Percentiles rank a stretch among this genome's conserved stretches.
These are phyloP conservation scores for Maudiozyma barnettii DNA, from an alignment of 805 yeast genomes.

Conservation along the genomic window DNA sequence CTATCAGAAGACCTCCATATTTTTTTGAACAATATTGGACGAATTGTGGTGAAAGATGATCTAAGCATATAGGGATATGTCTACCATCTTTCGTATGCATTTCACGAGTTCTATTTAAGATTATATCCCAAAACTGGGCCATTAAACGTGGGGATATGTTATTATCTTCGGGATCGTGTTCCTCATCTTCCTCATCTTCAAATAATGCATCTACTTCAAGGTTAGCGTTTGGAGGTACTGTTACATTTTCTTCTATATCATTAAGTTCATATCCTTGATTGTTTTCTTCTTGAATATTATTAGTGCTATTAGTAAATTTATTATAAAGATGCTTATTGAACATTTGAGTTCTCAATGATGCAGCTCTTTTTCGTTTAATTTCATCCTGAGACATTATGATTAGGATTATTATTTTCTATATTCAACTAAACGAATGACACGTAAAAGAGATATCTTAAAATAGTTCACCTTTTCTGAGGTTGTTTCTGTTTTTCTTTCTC, in stretches of 20 bases:
- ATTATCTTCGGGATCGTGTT: neutral
- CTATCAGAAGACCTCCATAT: slow-evolving; percentile 36
- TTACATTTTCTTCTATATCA: neutral
- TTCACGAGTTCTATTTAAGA: slow-evolving; percentile 38
- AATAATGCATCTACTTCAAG: slow-evolving; percentile 1
- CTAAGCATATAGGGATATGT: slow-evolving; percentile 54
- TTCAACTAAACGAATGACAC: no score
- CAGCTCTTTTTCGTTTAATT: slow-evolving; percentile 21
- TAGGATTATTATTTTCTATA: no score
- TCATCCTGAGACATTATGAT: slow-evolving; percentile 5
- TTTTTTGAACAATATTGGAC: slow-evolving; percentile 9
- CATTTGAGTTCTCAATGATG: slow-evolving; percentile 28
- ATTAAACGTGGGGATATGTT: slow-evolving; percentile 2
- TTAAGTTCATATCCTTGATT: neutral
- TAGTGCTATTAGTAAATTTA: slow-evolving; percentile 11
- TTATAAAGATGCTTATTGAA: slow-evolving; percentile 27
- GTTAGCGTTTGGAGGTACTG: neutral
- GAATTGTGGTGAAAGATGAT: slow-evolving; percentile 26
- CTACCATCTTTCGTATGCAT: slow-evolving; percentile 64
- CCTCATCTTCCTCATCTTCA: slow-evolving; percentile 4
- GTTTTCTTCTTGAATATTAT: slow-evolving; percentile 6
- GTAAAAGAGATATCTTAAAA: no score
- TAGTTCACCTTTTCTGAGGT: no score
- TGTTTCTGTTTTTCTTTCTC: no score
- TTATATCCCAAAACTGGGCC: slow-evolving; percentile 11